phyloP scores from a whole-genome alignment of 1,284 basidiomycete genomes.

The Bjerkandera adusta region DNA sequence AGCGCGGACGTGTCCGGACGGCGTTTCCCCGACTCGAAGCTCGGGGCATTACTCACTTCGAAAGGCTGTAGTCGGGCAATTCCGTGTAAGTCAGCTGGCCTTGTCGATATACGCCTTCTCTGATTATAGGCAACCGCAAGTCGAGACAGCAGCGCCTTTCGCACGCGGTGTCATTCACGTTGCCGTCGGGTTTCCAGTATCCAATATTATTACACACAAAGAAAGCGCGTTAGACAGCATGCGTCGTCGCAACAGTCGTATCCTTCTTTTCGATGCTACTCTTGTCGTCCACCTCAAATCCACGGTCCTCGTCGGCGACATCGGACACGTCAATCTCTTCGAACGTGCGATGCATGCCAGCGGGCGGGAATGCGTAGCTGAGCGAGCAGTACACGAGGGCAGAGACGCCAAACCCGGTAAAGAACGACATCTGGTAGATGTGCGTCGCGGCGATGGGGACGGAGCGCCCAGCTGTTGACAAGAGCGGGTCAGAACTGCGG shows the following conservation, averaged over 20 bases:
- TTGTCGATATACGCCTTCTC: too few species aligned
- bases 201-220: too few species aligned
- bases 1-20: too few species aligned
- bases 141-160: too few species aligned
- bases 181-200: too few species aligned
- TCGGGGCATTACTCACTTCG: too few species aligned
- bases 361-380: constrained; percentile 58
- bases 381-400: constrained; percentile 60
- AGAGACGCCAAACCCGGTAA: constrained; percentile 76
- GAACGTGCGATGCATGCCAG: constrained; percentile 49
- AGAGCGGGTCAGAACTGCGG: constrained; percentile 11
- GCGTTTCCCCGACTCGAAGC: too few species aligned
- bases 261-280: constrained; percentile 4
- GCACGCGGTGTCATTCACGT: too few species aligned
- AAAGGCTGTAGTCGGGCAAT: too few species aligned
- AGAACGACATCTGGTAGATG: constrained; percentile 75
- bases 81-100: too few species aligned
- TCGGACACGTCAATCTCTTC: constrained; percentile 61
- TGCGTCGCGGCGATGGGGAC: constrained; percentile 66
- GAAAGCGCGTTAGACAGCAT: neutral
- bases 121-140: too few species aligned
- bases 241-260: neutral
- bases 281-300: neutral
- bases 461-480: constrained; percentile 43
- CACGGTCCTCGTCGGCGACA: neutral